These are phyloP conservation scores for Yarrowia osloensis DNA, from an alignment of 805 yeast species.

Conservation along the genomic window DNA sequence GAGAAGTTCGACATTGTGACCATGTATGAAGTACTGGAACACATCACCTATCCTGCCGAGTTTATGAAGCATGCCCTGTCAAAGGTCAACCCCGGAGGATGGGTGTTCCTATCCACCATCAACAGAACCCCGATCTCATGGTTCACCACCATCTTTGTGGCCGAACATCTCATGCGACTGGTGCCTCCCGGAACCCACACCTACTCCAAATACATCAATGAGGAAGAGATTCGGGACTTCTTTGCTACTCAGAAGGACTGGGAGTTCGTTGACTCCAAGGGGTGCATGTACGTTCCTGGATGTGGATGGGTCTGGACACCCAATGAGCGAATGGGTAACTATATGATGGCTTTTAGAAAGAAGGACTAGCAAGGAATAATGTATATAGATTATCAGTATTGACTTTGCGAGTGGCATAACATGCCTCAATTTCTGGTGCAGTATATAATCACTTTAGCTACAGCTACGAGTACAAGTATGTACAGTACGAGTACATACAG, in stretches of 20 bases:
- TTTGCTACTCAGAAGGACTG: slow-evolving; percentile 52
- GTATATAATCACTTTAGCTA: too few species aligned
- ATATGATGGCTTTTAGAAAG: slow-evolving; percentile 77
- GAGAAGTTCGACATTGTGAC: slow-evolving; percentile 75
- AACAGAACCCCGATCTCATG: slow-evolving; percentile 85
- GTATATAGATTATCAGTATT: slow-evolving; percentile 9
- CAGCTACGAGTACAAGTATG: too few species aligned
- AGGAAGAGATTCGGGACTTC: slow-evolving; percentile 70
- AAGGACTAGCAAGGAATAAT: slow-evolving; percentile 40
- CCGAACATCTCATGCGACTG: slow-evolving; percentile 72
- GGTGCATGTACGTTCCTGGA: slow-evolving; percentile 80
- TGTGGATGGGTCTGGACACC: slow-evolving; percentile 73
- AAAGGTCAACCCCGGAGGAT: slow-evolving; percentile 77
- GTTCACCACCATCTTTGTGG: slow-evolving; percentile 90
- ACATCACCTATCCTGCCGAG: slow-evolving; percentile 80
- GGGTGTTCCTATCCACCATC: slow-evolving; percentile 85
- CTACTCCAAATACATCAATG: slow-evolving; percentile 79
- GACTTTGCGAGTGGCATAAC: not conserved
- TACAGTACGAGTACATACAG: too few species aligned
- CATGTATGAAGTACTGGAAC: slow-evolving; percentile 93
- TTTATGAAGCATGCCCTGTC: slow-evolving; percentile 68
- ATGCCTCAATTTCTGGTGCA: too few species aligned
- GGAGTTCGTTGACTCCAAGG: slow-evolving; percentile 66
- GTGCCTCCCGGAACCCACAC: slow-evolving; percentile 96
- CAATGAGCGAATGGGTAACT: slow-evolving; percentile 69